Evolutionary conservation across 2,329 filamentous ascomycete genomes (phyloP).

Genomic region (Xylariomycetidae sp.): DNA sequence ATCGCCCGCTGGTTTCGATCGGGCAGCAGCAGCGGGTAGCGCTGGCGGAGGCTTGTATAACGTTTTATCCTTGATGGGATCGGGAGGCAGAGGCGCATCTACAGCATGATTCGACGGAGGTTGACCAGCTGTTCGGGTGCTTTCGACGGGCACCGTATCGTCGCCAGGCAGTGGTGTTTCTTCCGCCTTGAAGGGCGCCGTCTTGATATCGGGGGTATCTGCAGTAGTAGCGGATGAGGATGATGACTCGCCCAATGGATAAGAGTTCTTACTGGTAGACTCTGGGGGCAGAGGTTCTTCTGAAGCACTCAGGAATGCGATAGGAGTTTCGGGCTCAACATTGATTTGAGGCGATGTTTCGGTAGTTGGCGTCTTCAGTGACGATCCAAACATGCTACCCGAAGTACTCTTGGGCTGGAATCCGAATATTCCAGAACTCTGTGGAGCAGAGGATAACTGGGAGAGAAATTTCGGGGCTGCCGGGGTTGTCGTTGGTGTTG

Average conservation of each 20-base stretch:
- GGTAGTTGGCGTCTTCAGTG: conserved; percentile 15
- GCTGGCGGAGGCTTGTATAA: conserved; percentile 22
- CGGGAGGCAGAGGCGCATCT: conserved; percentile 39
- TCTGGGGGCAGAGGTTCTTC: conserved; percentile 49
- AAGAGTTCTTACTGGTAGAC: conserved; percentile 48
- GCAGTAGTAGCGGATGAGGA: conserved; percentile 45
- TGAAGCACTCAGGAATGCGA: conserved; percentile 20
- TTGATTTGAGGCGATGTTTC: conserved; percentile 33
- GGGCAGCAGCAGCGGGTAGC: conserved; percentile 19
- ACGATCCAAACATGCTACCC: conserved; percentile 14
- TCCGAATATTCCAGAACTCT: conserved; percentile 30
- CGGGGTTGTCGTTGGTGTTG: conserved; percentile 49
- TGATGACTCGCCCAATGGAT: conserved; percentile 45
- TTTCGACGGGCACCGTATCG: conserved; percentile 8
- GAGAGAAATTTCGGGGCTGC: conserved; percentile 43
- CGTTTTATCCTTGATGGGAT: conserved; percentile 33
- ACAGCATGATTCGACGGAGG: conserved; percentile 8
- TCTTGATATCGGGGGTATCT: conserved; percentile 19
- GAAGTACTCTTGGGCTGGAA: conserved; percentile 21
- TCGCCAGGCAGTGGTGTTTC: conserved; percentile 30
- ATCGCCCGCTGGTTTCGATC: conserved; percentile 26
- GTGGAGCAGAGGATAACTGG: conserved; percentile 28
- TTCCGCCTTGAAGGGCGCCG: conserved; percentile 14
- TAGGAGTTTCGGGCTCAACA: conserved; percentile 30
- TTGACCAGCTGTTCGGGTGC: conserved; percentile 14